Base-by-base conservation (phyloP, 306 rosid genomes). In the Medicago lupulina region DNA sequence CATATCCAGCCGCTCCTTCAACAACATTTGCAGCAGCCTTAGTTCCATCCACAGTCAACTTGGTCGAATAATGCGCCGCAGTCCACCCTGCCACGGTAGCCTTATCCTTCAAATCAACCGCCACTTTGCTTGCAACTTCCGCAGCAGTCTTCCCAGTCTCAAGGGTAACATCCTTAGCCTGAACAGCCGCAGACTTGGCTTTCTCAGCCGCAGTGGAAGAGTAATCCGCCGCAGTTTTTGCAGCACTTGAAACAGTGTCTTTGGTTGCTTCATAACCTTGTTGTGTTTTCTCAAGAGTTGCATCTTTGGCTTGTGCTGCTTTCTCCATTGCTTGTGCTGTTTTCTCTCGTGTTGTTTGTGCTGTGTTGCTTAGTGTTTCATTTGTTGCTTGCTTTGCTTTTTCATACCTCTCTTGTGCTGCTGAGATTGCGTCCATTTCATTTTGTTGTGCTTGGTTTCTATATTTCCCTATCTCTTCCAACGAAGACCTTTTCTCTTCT, bases 31-130 rank as follows among this genome's bases (percentile, higher is more conserved):
- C 91, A 0, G 84, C 93, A 0, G 69, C 77, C 70, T 79, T 88
- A 0, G 93, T 86, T 16, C 96, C 97, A 16, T 91, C 89, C 83
- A 88, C 91, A 0, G 96, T 83, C 19, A 58, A 47, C 80, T 86
- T 91, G 0, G 93, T 40, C 0, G 92, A 76, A 71, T 77, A 91
- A 76, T 93, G 84, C 0, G 87, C 96, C 2, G 90, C 91, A 1
- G 84, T 80, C 97, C 97, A 91, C 7, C 92, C 97, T 1, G 79
- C 89, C 47, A 50, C 92, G 1, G 74, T 39, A 0, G 85, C 90
- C 79, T 74, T 89, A 44, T 91, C 97, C 84, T 93, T 88, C 83
- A 86, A 63, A 15, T 79, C 88, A 18, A 13, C 86, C 0, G 92
- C 93, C 11, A 76, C 74, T 31, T 86, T 80, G 1, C 77, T 81